phyloP scores from a whole-genome alignment of 495 filamentous ascomycete species.

The Cladorrhinum samala region DNA sequence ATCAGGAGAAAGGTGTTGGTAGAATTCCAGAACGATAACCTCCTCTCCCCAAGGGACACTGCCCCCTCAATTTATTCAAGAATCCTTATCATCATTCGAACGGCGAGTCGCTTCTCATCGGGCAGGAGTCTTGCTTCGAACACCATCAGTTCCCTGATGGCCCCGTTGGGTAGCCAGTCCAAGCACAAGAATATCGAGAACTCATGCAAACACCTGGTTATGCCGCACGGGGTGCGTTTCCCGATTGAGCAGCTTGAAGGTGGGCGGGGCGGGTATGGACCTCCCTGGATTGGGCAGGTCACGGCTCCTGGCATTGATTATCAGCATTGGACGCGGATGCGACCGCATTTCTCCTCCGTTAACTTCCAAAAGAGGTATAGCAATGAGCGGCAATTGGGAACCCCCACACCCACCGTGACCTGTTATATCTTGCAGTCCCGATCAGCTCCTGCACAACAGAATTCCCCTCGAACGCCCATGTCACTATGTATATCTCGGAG shows the following conservation, averaged over 20 bases:
- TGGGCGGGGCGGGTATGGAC: background rate
- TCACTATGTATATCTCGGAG: background rate
- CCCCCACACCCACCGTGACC: background rate
- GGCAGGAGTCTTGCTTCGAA: no score
- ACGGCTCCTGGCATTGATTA: background rate
- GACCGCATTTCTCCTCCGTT: background rate
- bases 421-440: background rate
- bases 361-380: constrained; percentile 11
- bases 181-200: no score
- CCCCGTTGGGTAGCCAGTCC: no score
- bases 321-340: background rate
- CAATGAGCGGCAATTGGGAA: background rate
- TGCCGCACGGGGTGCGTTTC: constrained; percentile 1
- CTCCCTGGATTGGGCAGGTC: constrained; percentile 5
- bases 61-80: no score
- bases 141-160: no score
- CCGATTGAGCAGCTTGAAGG: constrained; percentile 4
- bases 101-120: no score
- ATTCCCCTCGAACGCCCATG: background rate
- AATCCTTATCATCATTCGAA: no score
- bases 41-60: no score
- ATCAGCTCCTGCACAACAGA: background rate
- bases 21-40: background rate
- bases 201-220: no score
- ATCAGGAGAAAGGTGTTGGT: background rate